These are phyloP conservation scores for Neonectria coccinea DNA, from an alignment of 2,329 filamentous ascomycete genomes.

Conservation along the genomic window DNA sequence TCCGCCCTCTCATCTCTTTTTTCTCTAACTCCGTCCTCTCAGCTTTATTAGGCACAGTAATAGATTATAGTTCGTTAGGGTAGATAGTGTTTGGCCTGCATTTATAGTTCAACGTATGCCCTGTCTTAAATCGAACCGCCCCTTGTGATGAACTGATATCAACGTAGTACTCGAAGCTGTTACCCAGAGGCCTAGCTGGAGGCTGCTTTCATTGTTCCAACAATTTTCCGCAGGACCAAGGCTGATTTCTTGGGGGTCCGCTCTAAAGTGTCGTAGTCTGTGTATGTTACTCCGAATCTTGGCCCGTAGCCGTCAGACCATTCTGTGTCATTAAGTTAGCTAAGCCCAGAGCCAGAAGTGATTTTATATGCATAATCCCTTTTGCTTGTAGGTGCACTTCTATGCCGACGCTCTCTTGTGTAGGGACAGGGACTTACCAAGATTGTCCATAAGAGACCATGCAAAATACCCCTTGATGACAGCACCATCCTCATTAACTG, in stretches of 20 bases:
- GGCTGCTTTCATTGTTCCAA: conserved; percentile 9
- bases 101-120: not conserved
- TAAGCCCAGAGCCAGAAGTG: not conserved
- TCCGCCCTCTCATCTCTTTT: too few relatives aligned
- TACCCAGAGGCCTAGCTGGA: not conserved
- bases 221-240: conserved; percentile 1
- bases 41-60: too few relatives aligned
- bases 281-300: conserved; percentile 31
- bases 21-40: too few relatives aligned
- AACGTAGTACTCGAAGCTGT: not conserved
- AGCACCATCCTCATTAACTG: conserved; percentile 28
- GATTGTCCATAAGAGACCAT: conserved; percentile 37
- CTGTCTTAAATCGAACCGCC: not conserved
- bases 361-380: not conserved
- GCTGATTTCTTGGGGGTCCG: conserved; percentile 35
- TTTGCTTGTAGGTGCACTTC: too few relatives aligned
- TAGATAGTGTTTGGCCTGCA: too few relatives aligned
- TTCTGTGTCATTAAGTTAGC: conserved; percentile 11
- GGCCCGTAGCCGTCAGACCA: conserved; percentile 35
- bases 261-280: conserved; percentile 32
- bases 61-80: too few relatives aligned
- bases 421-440: conserved; percentile 20
- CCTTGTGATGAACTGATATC: not conserved
- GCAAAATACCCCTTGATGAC: conserved; percentile 32
- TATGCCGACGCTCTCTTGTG: not conserved